phyloP scores from a whole-genome alignment of 2,329 filamentous ascomycete species.

The Esteya vermicola region DNA sequence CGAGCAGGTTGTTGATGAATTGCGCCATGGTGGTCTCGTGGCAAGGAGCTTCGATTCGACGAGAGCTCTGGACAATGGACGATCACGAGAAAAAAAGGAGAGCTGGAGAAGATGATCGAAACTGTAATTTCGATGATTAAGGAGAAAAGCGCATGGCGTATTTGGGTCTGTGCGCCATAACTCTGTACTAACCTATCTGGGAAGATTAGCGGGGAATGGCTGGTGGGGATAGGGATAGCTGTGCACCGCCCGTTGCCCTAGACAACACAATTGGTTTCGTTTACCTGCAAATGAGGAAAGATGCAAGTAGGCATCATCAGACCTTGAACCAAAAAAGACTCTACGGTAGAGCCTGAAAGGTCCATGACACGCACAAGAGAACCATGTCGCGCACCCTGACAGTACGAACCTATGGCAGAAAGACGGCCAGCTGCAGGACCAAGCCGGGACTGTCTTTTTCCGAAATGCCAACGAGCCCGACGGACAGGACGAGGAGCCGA shows the following conservation, averaged over 20 bases:
- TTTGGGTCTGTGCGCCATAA: too few species aligned
- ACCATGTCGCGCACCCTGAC: slow-evolving; percentile 31
- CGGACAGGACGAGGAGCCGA: slow-evolving; percentile 17
- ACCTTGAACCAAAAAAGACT: too few species aligned
- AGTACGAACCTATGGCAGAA: slow-evolving; percentile 35
- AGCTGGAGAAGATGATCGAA: too few species aligned
- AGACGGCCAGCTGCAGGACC: slow-evolving; percentile 27
- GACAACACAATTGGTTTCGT: neutral
- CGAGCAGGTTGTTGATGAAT: slow-evolving; percentile 55
- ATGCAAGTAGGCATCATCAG: neutral
- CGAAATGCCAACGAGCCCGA: slow-evolving; percentile 35
- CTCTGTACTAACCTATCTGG: too few species aligned
- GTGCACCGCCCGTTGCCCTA: too few species aligned
- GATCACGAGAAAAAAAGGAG: too few species aligned
- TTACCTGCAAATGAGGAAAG: neutral
- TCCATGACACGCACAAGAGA: too few species aligned
- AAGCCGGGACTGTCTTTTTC: slow-evolving; percentile 26
- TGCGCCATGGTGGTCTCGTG: slow-evolving; percentile 30
- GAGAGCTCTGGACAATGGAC: neutral
- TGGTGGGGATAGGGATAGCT: neutral
- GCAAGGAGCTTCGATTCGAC: slow-evolving; percentile 2
- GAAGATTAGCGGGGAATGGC: neutral
- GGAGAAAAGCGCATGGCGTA: neutral
- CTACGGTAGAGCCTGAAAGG: too few species aligned
- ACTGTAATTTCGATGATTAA: slow-evolving; percentile 1